Evolutionary conservation across 2,329 filamentous ascomycete species (phyloP), one percentile per base, ranked within the genome.

Genomic region (Falciphora oryzae): DNA sequence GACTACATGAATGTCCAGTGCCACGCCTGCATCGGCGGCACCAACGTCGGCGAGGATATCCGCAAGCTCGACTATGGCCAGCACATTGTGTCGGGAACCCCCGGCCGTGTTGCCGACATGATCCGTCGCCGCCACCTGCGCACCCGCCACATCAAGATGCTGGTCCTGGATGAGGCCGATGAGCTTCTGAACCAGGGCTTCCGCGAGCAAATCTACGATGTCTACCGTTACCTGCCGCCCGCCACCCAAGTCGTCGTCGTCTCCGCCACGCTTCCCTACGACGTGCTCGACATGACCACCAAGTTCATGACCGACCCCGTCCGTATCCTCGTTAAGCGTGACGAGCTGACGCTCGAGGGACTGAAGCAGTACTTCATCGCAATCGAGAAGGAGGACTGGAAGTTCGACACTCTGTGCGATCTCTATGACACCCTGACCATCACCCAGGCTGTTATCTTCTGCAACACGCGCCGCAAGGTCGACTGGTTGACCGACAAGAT

Each of bases 341-440:
- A 96, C 77, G 95, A 99, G 80, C 89, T 99, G 80, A 99, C 95
- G 76, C 92, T 99, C 66, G 95, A 99, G 84, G 95, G 95, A 92
- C 96, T 99, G 78, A 99, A 99, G 88, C 95, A 99, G 81, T 99
- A 97, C 85, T 99, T 97, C 85, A 98, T 99, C 81, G 95, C 95
- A 67, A 95, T 99, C 67, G 95, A 99, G 86, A 98, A 99, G 87
- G 95, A 99, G 80, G 95, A 99, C 77, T 99, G 95, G 95, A 99
- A 99, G 85, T 89, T 99, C 71, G 95, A 99, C 81, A 99, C 95
- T 67, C 92, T 99, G 68, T 98, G 92, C 74, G 95, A 99, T 82
- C 83, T 99, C 73, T 99, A 99, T 85, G 95, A 99, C 85, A 99
- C 95, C 65, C 91, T 99, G 77, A 99, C 95, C 78, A 99, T 98